Base-by-base conservation (phyloP, 306 rosid species). In the Sesbania bispinosa region DNA sequence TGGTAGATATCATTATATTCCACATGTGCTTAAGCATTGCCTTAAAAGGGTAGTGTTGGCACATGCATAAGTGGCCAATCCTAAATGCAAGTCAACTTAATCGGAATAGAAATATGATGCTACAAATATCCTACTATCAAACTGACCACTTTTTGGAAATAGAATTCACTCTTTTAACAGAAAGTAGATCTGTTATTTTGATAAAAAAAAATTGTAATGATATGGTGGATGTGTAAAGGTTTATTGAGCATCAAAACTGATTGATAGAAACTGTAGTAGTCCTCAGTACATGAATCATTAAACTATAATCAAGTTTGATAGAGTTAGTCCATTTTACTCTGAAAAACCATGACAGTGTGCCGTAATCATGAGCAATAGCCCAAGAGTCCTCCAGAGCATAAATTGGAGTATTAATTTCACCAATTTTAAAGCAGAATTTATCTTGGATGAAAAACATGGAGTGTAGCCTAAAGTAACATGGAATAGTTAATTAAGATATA, bases 81-180 rank as follows among this genome's bases (percentile, higher is more conserved):
- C 29, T 35, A 42, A 16, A 27, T 33, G 55, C 35, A 32, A 43
- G 33, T 45, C 21, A 60, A 29, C 9, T 42, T 42, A 6, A 55
- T 54, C 8, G n/a, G 54, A 38, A 8, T 18, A 43, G 24, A 21
- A 71, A 30, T 7, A 9, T 58, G 35, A 19, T 16, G n/a, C 35
- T 19, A 43, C 46, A 57, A 57, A 42, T 48, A 67, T 67, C n/a
- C 50, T 50, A 5, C 62, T 35, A 35, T 48, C 59, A 71, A 58
- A 71, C 24, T 57, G 15, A 30, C 10, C 47, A 19, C 18, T 8
- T 43, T 20, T 46, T 30, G 43, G 33, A 27, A 27, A 35, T 26
- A 5, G 6, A 27, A 27, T 42, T 18, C 38, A 16, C 27, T 27
- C n/a, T 41, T 32, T 6, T 16, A 57, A 16, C 29, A 14, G n/a